Evolutionary conservation across 345 rosid species (phyloP).

Genomic region (Moricandia moricandioides): DNA sequence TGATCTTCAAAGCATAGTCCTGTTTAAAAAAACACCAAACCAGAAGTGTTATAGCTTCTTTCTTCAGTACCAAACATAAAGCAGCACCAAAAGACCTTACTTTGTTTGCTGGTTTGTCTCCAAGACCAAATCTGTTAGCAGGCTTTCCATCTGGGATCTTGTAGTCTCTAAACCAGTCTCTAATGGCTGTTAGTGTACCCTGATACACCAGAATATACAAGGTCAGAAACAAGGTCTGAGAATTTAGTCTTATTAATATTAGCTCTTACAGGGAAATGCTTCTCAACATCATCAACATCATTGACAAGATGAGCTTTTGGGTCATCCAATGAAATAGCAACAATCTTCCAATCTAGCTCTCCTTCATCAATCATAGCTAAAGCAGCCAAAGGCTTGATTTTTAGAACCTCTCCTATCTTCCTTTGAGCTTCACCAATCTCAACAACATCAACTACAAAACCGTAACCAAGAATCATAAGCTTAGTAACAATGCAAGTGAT

Average conservation of each 20-base stretch:
- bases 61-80: constrained; percentile 10
- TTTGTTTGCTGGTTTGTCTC: constrained; percentile 77
- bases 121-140: constrained; percentile 93
- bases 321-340: constrained; percentile 88
- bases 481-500: background rate
- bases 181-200: constrained; percentile 85
- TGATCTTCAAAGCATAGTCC: constrained; percentile 84
- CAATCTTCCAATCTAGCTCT: constrained; percentile 96
- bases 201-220: constrained; percentile 27
- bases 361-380: constrained; percentile 98
- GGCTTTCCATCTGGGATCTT: constrained; percentile 98
- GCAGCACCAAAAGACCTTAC: background rate
- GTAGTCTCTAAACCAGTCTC: constrained; percentile 98
- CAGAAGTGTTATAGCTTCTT: background rate
- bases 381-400: constrained; percentile 84
- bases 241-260: background rate
- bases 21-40: constrained; percentile 25
- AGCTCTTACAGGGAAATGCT: constrained; percentile 77
- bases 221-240: background rate
- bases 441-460: constrained; percentile 74
- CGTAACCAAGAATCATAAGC: constrained; percentile 4
- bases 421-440: constrained; percentile 76
- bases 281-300: constrained; percentile 82
- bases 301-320: constrained; percentile 89
- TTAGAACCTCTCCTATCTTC: constrained; percentile 73